These are phyloP conservation scores for Penicillium frequentans DNA, from an alignment of 2,329 filamentous ascomycete genomes.

Conservation along the genomic window DNA sequence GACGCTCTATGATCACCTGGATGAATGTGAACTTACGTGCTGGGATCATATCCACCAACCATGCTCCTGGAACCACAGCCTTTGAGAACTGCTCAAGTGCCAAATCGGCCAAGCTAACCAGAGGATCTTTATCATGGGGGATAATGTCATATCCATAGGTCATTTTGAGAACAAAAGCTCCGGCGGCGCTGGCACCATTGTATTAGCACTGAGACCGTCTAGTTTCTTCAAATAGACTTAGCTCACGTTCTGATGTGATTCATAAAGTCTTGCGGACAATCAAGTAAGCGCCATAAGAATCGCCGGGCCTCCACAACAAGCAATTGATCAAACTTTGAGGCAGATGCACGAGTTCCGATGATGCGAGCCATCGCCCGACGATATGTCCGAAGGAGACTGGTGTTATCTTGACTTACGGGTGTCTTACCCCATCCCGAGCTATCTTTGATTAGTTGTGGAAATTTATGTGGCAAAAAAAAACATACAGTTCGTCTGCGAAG, in stretches of 20 bases:
- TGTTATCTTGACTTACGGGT: slow-evolving; percentile 36
- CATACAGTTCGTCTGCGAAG: slow-evolving; percentile 41
- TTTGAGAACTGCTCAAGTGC: slow-evolving; percentile 43
- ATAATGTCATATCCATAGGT: slow-evolving; percentile 49
- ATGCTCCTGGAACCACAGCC: slow-evolving; percentile 44
- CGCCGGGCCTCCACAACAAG: slow-evolving; percentile 48
- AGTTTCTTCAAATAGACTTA: background rate
- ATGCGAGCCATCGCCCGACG: slow-evolving; percentile 48
- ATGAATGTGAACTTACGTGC: slow-evolving; percentile 31
- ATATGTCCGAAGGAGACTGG: slow-evolving; percentile 40
- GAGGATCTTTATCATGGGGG: slow-evolving; percentile 39
- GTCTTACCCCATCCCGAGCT: slow-evolving; percentile 40
- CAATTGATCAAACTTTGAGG: slow-evolving; percentile 41
- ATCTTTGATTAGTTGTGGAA: background rate
- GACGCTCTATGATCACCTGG: too few relatives aligned
- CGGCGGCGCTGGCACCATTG: slow-evolving; percentile 32
- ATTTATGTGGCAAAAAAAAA: background rate
- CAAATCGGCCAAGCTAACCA: slow-evolving; percentile 44
- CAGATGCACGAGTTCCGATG: slow-evolving; percentile 39
- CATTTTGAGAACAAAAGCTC: slow-evolving; percentile 44
- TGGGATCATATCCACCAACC: slow-evolving; percentile 49
- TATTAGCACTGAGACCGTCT: background rate
- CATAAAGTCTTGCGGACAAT: slow-evolving; percentile 40
- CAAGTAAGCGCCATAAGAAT: slow-evolving; percentile 26
- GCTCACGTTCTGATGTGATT: slow-evolving; percentile 38